phyloP scores from a whole-genome alignment of 2,329 filamentous ascomycete genomes.

The Xylaria sp. region DNA sequence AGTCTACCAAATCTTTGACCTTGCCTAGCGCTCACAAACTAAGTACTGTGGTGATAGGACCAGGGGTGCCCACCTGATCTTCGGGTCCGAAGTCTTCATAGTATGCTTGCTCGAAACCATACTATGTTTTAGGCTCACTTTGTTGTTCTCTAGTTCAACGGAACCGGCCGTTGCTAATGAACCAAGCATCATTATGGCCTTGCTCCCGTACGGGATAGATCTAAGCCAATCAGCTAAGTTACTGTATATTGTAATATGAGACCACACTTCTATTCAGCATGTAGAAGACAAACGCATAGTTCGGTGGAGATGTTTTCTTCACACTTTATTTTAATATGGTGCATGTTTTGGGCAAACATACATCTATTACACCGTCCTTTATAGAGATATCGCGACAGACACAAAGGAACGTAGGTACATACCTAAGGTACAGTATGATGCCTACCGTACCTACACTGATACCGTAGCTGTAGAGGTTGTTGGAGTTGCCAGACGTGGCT shows the following conservation, averaged over 20 bases:
- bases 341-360: neutral
- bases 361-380: neutral
- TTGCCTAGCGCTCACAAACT: neutral
- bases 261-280: neutral
- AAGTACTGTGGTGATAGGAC: too few relatives aligned
- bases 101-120: neutral
- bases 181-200: neutral
- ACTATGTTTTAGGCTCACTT: neutral
- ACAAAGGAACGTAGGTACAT: too few relatives aligned
- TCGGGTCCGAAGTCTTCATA: neutral
- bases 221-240: neutral
- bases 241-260: neutral
- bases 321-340: neutral
- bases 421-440: too few relatives aligned
- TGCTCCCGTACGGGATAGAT: neutral
- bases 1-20: neutral
- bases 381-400: neutral
- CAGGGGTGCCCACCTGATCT: neutral
- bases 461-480: too few relatives aligned
- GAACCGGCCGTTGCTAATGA: neutral
- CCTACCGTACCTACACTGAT: too few relatives aligned
- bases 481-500: slow-evolving; percentile 2
- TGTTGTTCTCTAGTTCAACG: neutral
- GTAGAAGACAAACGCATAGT: too few relatives aligned
- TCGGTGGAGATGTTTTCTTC: too few relatives aligned